These are phyloP conservation scores for Pontederia crassipes DNA, from an alignment of 176 grass and related monocot genomes.

Conservation along the genomic window DNA sequence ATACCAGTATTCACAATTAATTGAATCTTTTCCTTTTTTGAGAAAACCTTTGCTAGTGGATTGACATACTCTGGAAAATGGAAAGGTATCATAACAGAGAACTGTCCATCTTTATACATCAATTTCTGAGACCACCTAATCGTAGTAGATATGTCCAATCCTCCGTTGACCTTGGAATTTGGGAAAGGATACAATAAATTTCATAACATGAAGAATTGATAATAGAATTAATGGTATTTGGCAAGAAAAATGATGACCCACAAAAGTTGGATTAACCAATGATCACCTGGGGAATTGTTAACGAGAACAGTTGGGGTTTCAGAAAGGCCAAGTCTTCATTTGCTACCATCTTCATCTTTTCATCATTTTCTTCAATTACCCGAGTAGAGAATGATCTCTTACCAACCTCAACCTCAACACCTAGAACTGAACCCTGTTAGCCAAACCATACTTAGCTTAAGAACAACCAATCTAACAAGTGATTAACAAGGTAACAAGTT, in stretches of 20 bases:
- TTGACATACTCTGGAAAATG: constrained; percentile 77
- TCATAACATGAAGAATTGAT: not conserved
- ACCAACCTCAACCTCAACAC: constrained; percentile 72
- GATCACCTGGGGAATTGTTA: constrained; percentile 64
- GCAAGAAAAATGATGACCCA: constrained; percentile 2
- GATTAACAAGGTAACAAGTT: constrained; percentile 2
- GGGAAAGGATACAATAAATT: not conserved
- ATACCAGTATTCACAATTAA: constrained; percentile 63
- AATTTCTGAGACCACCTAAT: constrained; percentile 93
- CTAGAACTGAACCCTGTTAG: constrained; percentile 99
- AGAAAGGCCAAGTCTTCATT: constrained; percentile 40
- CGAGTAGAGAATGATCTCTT: constrained; percentile 56
- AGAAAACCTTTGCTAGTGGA: constrained; percentile 70
- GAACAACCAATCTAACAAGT: constrained; percentile 20
- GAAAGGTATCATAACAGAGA: constrained; percentile 67
- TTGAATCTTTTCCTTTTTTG: constrained; percentile 90
- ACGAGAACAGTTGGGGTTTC: constrained; percentile 62
- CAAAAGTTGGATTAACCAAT: constrained; percentile 13
- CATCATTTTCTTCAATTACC: constrained; percentile 55
- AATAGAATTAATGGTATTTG: not conserved
- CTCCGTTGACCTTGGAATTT: constrained; percentile 58
- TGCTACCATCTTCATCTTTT: constrained; percentile 28
- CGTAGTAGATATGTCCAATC: constrained; percentile 59
- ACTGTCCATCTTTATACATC: constrained; percentile 51
- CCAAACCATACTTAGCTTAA: constrained; percentile 88